A percentile compares a stretch with the other conserved stretches of the same genome.
Evolutionary conservation across 495 filamentous ascomycete genomes (phyloP).

Genomic region (Penicillium roqueforti): DNA sequence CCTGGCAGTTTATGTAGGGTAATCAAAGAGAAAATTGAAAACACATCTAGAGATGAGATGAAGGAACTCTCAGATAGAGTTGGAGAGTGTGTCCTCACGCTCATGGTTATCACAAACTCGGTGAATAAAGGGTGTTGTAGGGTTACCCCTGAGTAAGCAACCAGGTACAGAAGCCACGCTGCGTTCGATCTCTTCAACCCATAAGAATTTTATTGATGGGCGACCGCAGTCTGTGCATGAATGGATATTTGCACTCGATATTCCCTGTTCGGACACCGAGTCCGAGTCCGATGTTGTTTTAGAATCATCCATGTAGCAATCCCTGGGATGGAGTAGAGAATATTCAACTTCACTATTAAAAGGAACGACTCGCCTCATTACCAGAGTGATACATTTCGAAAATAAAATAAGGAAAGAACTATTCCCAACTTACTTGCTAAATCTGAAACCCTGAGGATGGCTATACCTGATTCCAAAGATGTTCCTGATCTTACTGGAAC

Average conservation of each 20-base stretch:
- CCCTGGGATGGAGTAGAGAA: not conserved
- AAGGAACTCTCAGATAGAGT: not conserved
- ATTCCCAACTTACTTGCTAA: not conserved
- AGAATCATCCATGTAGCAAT: not conserved
- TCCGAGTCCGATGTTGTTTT: conserved; percentile 12
- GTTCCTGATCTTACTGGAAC: conserved; percentile 12
- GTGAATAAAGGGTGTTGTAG: not conserved
- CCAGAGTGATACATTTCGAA: not conserved
- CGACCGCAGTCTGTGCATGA: not conserved
- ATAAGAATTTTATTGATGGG: not conserved
- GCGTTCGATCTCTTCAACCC: not conserved
- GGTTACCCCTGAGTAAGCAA: not conserved
- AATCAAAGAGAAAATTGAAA: not conserved
- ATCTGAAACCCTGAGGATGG: conserved; percentile 2
- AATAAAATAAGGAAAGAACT: not conserved
- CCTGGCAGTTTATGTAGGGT: not conserved
- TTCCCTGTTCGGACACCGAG: conserved; percentile 14
- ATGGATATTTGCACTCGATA: not conserved
- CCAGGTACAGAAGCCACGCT: not conserved
- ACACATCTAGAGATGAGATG: not conserved
- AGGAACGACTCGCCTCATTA: not conserved
- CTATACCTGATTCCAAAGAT: conserved; percentile 1
- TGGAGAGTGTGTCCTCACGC: not conserved
- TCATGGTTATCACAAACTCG: not conserved
- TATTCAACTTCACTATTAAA: not conserved